Conservation (phyloP, 2,329 filamentous ascomycete genomes). For the Aspergillaceae sp. region DNA sequence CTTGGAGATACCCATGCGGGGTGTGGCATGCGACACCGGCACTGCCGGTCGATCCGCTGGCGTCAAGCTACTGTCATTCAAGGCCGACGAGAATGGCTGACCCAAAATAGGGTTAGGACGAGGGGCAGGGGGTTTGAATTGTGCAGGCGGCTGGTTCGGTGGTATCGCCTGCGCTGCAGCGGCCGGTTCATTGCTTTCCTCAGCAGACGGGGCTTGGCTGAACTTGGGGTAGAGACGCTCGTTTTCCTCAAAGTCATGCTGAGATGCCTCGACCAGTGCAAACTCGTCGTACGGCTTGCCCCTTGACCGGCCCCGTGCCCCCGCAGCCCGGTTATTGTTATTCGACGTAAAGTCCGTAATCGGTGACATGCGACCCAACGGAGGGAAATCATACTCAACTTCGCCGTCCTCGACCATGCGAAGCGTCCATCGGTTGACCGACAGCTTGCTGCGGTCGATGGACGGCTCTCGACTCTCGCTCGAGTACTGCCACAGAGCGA, state of each 20-base stretch:
- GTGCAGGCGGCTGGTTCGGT: constrained; percentile 13
- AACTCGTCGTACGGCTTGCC: constrained; percentile 61
- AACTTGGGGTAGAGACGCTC: constrained; percentile 49
- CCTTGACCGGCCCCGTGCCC: constrained; percentile 46
- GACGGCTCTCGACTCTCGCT: constrained; percentile 50
- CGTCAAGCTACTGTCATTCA: constrained; percentile 37
- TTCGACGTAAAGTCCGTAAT: constrained; percentile 59
- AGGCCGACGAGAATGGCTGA: constrained; percentile 38
- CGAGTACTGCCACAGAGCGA: constrained; percentile 53
- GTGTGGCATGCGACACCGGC: constrained; percentile 40
- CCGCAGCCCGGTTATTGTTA: constrained; percentile 55
- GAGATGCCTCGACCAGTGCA: constrained; percentile 52
- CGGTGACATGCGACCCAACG: constrained; percentile 48
- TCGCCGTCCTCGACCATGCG: constrained; percentile 62
- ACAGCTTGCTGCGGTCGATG: constrained; percentile 44
- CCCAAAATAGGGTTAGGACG: constrained; percentile 37
- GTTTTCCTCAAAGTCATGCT: constrained; percentile 49
- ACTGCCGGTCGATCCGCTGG: constrained; percentile 40
- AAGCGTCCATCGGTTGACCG: constrained; percentile 56
- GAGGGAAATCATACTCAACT: constrained; percentile 58
- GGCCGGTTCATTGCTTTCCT: constrained; percentile 21
- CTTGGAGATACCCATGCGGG: constrained; percentile 50
- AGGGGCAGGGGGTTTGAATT: constrained; percentile 15
- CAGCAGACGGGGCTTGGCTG: constrained; percentile 23
- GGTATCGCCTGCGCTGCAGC: constrained; percentile 14